Evolutionary conservation across 73 alveolate species (phyloP), one percentile per base, ranked within the genome.

Genomic region (Uronychia binucleata): DNA sequence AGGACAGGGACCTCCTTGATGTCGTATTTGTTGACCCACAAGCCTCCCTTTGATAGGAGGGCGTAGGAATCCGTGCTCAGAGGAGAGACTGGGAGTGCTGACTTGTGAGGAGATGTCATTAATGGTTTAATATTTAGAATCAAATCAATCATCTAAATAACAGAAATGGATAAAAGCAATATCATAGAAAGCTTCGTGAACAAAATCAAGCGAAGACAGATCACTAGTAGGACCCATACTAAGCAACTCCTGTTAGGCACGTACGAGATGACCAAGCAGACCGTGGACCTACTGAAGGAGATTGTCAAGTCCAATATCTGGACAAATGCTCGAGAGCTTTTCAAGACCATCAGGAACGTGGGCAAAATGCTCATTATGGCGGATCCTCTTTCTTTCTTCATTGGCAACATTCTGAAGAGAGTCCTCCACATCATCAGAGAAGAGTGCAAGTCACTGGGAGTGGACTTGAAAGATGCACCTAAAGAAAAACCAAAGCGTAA

Each of bases 371-470:
- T 90, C 74, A 84, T 84, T 13, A 34, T 87, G 75, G 83, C 87
- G 29, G 95, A 90, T 58, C 67, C 67, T 46, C 67, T 46, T 19
- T 46, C 96, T 78, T 95, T 96, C 91, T 86, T 94, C 14, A 88
- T 94, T 57, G 98, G 95, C 33, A 96, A 96, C 83, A 90, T 92
- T 27, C 94, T 96, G 27, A 94, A 96, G 86, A 80, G 98, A 28
- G 88, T 94, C 0, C 82, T 90, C 35, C 98, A 93, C 79, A 93
- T 96, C 25, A 96, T 96, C 25, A 77, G 98, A 81, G 99, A 96
- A 77, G 99, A 93, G 85, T 77, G 90, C 94, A 87, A 78, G 74
- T 33, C 57, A 59, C 82, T 34, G 28, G 87, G 85, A 34, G 77
- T 89, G 82, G 77, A 86, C 34, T 46, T 81, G n/a, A 86, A 92